Evolutionary conservation across 768 basidiomycete genomes (phyloP), one percentile per base, ranked within the genome.

Genomic region (Amanita jacksonii): DNA sequence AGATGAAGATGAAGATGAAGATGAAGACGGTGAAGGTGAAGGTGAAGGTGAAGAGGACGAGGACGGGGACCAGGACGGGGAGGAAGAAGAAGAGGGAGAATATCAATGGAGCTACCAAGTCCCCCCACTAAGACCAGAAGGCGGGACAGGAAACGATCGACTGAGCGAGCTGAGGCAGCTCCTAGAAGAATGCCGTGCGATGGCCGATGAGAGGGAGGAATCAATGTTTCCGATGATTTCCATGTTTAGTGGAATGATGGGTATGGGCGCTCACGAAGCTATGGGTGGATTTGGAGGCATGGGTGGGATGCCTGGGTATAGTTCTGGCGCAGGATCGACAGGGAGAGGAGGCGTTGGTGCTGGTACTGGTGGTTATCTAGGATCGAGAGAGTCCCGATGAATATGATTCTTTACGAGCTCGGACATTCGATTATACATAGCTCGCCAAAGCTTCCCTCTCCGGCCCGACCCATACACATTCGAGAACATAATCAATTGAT

Each of bases 111-210:
- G 55, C 38, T 47, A 52, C 23, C 47, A 55, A 15, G 50, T 57
- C 34, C 61, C 62, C 9, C 61, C 59, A 20, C 52, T 56, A 38
- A 56, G 59, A 4, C 56, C 51, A 22, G 57, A 53, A 10, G 54
- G 54, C 31, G 57, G 55, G 60, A 56, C 4, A 45, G 53, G 22
- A 53, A 55, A 9, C 12, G 30, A 30, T 33, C 41, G 10, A 12
- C 43, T 76, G 20, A 55, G 56, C 24, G 73, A 77, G 53, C 51
- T 83, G 45, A 70, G 77, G 37, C 66, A 72, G 45, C 52, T 85
- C 33, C 51, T 82, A 46, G 68, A 69, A 39, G 77, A 81, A 55
- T 79, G 79, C 46, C 63, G 69, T 32, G 65, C 63, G 47, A 79
- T 75, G 73, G 66, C 61, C 12, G 58, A 61, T 43, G 61, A 56